These are phyloP conservation scores for Coemansia brasiliensis DNA, from an alignment of 192 early-diverging fungal genomes.

Conservation along the genomic window DNA sequence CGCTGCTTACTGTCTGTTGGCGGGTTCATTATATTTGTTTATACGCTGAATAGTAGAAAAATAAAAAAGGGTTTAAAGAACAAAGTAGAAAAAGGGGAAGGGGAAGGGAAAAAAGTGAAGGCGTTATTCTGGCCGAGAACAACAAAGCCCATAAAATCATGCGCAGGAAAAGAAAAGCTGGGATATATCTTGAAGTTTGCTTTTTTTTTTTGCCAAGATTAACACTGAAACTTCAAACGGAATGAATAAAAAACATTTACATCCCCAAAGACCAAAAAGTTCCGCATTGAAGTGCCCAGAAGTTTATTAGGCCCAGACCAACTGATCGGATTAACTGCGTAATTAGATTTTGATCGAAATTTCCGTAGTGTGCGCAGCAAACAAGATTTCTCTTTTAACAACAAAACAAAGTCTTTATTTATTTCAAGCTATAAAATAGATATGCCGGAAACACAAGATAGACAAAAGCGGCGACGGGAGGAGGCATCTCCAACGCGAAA, in stretches of 20 bases:
- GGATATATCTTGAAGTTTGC: too few relatives aligned
- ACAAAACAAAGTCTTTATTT: too few relatives aligned
- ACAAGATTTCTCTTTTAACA: too few relatives aligned
- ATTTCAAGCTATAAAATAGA: too few relatives aligned
- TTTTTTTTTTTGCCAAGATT: too few relatives aligned
- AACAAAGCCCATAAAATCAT: not conserved
- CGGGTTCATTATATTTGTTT: conserved; percentile 2
- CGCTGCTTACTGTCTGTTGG: conserved; percentile 26
- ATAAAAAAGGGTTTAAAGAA: not conserved
- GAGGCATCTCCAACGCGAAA: conserved; percentile 13
- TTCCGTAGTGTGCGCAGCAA: too few relatives aligned
- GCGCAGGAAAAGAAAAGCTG: conserved; percentile 2
- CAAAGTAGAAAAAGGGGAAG: not conserved
- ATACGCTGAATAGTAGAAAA: not conserved
- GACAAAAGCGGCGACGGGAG: conserved; percentile 23
- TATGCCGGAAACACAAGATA: conserved; percentile 4
- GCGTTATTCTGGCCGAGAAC: not conserved
- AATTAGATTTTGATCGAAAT: too few relatives aligned
- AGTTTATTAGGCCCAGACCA: not conserved
- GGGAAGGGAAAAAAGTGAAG: not conserved
- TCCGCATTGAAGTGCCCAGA: not conserved
- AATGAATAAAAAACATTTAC: not conserved
- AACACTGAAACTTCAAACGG: not conserved
- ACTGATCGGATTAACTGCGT: too few relatives aligned
- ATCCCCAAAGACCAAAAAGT: too few relatives aligned